These are phyloP conservation scores for Persicaria tinctoria DNA, from an alignment of 148 eudicot species.

Conservation along the genomic window DNA sequence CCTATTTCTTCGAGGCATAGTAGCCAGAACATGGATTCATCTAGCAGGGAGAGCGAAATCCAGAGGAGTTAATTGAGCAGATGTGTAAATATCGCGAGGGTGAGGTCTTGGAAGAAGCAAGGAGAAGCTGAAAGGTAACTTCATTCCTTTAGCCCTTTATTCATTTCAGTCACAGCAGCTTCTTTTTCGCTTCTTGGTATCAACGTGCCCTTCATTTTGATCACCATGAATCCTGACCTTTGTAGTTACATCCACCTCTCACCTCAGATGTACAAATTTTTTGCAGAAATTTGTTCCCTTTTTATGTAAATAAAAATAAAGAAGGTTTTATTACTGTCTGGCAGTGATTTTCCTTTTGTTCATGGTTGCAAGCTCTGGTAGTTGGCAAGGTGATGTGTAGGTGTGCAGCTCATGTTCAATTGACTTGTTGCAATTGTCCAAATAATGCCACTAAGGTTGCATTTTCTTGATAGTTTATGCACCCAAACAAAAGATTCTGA, in stretches of 20 bases:
- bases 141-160: neutral
- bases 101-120: neutral
- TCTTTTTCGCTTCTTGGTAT: neutral
- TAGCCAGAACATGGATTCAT: neutral
- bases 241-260: neutral
- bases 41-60: neutral
- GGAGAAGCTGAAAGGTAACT: neutral
- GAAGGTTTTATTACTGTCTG: neutral
- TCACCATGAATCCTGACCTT: constrained; percentile 4
- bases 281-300: neutral
- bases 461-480: neutral
- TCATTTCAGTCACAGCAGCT: neutral
- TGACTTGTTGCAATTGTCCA: neutral
- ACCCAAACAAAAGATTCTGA: neutral
- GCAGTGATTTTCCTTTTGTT: neutral
- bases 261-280: constrained; percentile 1
- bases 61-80: neutral
- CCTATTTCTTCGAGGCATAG: constrained; percentile 2
- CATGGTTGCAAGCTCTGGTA: neutral
- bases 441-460: constrained; percentile 1
- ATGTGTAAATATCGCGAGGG: neutral
- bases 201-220: neutral
- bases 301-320: neutral
- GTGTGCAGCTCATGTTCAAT: constrained; percentile 7
- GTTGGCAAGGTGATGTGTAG: neutral